Percentiles rank a stretch among this genome's conserved stretches.
These are phyloP conservation scores for Cryphonectria nitschkei DNA, from an alignment of 2,329 filamentous ascomycete species.

Conservation along the genomic window DNA sequence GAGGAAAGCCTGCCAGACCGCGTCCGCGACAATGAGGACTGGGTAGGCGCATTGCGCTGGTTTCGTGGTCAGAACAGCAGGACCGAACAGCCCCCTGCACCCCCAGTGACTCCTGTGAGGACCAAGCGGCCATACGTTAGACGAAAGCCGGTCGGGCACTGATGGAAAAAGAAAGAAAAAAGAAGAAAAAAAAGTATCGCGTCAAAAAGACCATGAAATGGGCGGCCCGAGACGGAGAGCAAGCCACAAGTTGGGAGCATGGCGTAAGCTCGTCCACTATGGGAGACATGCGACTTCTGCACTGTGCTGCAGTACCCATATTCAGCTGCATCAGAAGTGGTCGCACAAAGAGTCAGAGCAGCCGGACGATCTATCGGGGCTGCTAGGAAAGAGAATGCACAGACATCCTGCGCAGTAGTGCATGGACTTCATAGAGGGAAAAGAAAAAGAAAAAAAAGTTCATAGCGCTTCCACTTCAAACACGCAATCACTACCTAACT, in stretches of 20 bases:
- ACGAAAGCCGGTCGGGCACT: conserved; percentile 16
- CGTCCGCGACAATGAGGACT: conserved; percentile 48
- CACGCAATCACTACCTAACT: not conserved
- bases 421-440: not conserved
- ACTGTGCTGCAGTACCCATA: not conserved
- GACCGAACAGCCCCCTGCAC: conserved; percentile 5
- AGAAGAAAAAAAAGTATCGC: not conserved
- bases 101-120: conserved; percentile 17
- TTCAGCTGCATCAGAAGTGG: not conserved
- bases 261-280: not conserved
- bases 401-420: not conserved
- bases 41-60: conserved; percentile 47
- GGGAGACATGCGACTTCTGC: not conserved
- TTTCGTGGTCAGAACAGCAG: conserved; percentile 23
- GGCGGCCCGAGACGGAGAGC: not conserved
- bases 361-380: not conserved
- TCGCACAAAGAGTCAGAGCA: not conserved
- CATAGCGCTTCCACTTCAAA: not conserved
- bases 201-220: not conserved
- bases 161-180: not conserved
- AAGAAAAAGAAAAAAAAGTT: not conserved
- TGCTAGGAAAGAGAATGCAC: not conserved
- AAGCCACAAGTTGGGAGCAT: not conserved
- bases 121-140: conserved; percentile 24
- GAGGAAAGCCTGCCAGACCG: conserved; percentile 47